These are phyloP conservation scores for Pythium rhizo-oryzae DNA, from an alignment of 352 stramenopile species.

Conservation along the genomic window DNA sequence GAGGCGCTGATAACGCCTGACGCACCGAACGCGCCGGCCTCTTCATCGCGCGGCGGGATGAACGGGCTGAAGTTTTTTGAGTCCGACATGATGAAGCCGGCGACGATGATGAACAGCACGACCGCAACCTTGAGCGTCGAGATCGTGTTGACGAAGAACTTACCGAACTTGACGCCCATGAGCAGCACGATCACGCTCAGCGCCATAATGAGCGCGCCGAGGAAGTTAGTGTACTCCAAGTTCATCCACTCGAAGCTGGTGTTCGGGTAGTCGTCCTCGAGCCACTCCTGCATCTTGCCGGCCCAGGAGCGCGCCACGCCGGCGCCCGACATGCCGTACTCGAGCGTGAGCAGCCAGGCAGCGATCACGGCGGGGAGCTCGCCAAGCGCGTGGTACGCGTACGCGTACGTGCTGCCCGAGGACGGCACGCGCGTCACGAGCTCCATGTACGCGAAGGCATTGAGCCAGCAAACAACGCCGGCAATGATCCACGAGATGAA, in stretches of 20 bases:
- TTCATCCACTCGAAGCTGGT: constrained; percentile 60
- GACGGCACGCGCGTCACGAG: constrained; percentile 86
- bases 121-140: constrained; percentile 81
- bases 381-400: constrained; percentile 91
- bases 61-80: constrained; percentile 85
- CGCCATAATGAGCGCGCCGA: constrained; percentile 72
- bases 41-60: constrained; percentile 46
- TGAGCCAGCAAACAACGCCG: constrained; percentile 79
- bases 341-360: constrained; percentile 88
- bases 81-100: constrained; percentile 84
- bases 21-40: constrained; percentile 36
- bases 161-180: constrained; percentile 86
- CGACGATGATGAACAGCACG: constrained; percentile 93
- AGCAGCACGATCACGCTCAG: constrained; percentile 75
- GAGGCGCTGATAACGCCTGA: constrained; percentile 83
- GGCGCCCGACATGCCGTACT: constrained; percentile 91
- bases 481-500: constrained; percentile 84
- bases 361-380: constrained; percentile 92
- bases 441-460: constrained; percentile 91
- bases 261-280: constrained; percentile 46
- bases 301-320: constrained; percentile 94
- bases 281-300: constrained; percentile 84
- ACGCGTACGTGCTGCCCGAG: constrained; percentile 92
- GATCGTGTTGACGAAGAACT: constrained; percentile 90
- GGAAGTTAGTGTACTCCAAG: constrained; percentile 56